Percentiles rank a stretch among this genome's conserved stretches.
Evolutionary conservation across 306 rosid genomes (phyloP).

Genomic region (Biancaea sappan): DNA sequence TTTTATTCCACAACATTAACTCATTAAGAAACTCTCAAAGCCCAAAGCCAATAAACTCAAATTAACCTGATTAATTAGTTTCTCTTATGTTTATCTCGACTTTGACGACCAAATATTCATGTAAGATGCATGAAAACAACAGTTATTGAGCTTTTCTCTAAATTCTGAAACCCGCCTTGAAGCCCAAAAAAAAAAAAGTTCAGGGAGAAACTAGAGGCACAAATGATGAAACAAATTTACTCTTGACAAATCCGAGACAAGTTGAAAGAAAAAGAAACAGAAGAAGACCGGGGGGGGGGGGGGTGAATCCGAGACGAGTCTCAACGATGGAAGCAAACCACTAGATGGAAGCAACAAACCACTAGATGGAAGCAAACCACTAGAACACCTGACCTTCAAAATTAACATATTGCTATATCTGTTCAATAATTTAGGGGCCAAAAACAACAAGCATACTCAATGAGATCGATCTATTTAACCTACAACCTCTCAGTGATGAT

Average conservation of each 20-base stretch:
- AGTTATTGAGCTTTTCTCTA: background rate
- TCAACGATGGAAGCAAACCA: conserved; percentile 30
- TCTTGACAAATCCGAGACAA: conserved; percentile 16
- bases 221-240: conserved; percentile 22
- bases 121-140: background rate
- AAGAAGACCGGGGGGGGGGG: too few species aligned
- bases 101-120: too few species aligned
- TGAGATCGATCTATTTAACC: conserved; percentile 39
- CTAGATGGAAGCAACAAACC: too few species aligned
- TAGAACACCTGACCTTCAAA: conserved; percentile 16
- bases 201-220: background rate
- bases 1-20: too few species aligned
- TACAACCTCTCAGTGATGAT: conserved; percentile 40
- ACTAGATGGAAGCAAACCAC: conserved; percentile 31
- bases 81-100: background rate
- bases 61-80: background rate
- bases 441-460: conserved; percentile 23
- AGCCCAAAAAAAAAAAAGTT: background rate
- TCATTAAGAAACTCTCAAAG: too few species aligned
- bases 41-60: too few species aligned
- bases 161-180: conserved; percentile 1
- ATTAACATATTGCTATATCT: conserved; percentile 21
- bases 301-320: too few species aligned
- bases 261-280: too few species aligned
- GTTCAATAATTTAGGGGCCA: conserved; percentile 23